Percentiles rank a stretch among this genome's conserved stretches.
phyloP scores from a whole-genome alignment of 768 basidiomycete genomes.

The Trametes cubensis region DNA sequence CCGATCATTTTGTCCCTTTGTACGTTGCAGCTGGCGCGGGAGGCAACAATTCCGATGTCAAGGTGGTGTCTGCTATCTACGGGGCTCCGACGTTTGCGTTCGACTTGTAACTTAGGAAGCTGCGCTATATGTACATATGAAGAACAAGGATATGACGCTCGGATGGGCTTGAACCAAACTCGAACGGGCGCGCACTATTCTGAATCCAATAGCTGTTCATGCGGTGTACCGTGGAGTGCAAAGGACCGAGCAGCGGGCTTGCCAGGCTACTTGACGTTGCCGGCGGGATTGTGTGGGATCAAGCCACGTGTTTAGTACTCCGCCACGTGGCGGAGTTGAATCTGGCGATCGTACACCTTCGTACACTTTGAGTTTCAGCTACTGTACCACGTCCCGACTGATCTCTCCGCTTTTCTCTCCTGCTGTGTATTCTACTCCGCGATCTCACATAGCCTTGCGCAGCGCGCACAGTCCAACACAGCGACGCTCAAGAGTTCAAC shows the following conservation, averaged over 20 bases:
- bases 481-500: conserved; percentile 3
- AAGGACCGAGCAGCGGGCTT: too few relatives aligned
- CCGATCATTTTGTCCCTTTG: conserved; percentile 81
- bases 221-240: too few relatives aligned
- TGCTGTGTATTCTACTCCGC: conserved; percentile 22
- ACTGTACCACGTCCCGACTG: conserved; percentile 1
- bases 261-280: neutral
- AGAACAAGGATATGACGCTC: neutral
- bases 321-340: conserved; percentile 20
- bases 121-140: neutral
- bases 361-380: conserved; percentile 2
- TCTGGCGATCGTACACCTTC: conserved; percentile 6
- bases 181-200: neutral
- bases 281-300: conserved; percentile 8
- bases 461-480: conserved; percentile 26
- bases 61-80: conserved; percentile 54
- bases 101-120: conserved; percentile 42
- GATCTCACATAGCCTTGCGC: conserved; percentile 25
- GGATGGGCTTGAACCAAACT: too few relatives aligned
- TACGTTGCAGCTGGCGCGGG: conserved; percentile 79
- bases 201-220: neutral
- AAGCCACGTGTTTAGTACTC: conserved; percentile 7
- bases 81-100: conserved; percentile 71
- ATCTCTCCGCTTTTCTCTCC: neutral
- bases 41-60: conserved; percentile 49